phyloP scores from a whole-genome alignment of 768 basidiomycete genomes.

The Pleurotus ostreatus region DNA sequence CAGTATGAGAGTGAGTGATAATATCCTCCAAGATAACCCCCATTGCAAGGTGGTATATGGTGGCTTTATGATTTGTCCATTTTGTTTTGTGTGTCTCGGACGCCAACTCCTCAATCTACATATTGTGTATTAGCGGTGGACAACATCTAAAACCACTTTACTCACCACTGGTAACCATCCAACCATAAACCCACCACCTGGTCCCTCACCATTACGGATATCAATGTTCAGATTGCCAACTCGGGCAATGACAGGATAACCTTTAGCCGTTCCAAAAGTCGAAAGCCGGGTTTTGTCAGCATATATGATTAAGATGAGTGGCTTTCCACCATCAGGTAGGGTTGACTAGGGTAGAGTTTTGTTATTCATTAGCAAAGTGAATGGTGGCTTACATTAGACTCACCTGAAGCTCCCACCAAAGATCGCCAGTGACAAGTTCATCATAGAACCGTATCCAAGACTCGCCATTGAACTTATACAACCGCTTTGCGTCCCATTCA shows the following conservation, averaged over 20 bases:
- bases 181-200: slow-evolving; percentile 30
- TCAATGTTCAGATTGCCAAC: slow-evolving; percentile 26
- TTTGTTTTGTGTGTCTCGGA: slow-evolving; percentile 22
- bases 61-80: slow-evolving; percentile 27
- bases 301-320: slow-evolving; percentile 31
- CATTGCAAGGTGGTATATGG: slow-evolving; percentile 36
- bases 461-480: slow-evolving; percentile 24
- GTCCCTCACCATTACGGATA: slow-evolving; percentile 27
- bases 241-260: slow-evolving; percentile 30
- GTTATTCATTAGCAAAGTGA: slow-evolving; percentile 1
- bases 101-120: slow-evolving; percentile 27
- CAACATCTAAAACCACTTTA: slow-evolving; percentile 3
- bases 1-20: slow-evolving; percentile 13
- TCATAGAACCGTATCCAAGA: slow-evolving; percentile 24
- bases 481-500: slow-evolving; percentile 26
- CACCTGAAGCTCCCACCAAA: slow-evolving; percentile 36
- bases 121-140: too few species aligned
- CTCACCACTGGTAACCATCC: slow-evolving; percentile 35
- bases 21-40: slow-evolving; percentile 25
- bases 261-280: slow-evolving; percentile 32
- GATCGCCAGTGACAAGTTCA: slow-evolving; percentile 34
- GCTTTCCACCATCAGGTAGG: slow-evolving; percentile 21
- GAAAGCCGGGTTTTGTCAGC: slow-evolving; percentile 37
- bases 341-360: slow-evolving; percentile 9
- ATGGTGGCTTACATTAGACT: slow-evolving; percentile 1